Conservation (phyloP, 2,329 filamentous ascomycete species). For the Penicillium decumbens region DNA sequence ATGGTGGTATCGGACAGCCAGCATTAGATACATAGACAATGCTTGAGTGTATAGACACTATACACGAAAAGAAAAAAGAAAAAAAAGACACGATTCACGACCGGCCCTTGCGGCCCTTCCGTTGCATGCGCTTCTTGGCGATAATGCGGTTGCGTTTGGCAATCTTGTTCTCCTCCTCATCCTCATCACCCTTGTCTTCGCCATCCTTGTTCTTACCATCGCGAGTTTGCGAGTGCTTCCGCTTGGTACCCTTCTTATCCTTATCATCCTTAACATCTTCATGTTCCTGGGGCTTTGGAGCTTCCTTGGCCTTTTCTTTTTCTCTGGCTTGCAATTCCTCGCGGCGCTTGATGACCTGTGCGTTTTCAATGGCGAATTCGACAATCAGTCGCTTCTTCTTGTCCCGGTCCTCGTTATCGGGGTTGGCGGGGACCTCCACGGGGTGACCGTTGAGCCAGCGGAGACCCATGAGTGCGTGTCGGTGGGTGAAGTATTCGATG, state of each 20-base stretch:
- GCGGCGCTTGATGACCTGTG: conserved; percentile 83
- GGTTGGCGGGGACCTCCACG: conserved; percentile 40
- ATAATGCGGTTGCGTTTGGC: conserved; percentile 72
- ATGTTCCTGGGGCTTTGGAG: conserved; percentile 26
- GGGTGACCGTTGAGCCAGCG: conserved; percentile 83
- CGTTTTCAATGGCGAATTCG: conserved; percentile 97
- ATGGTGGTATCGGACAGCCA: conserved; percentile 18
- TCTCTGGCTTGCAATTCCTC: conserved; percentile 33
- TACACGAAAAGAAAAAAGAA: conserved; percentile 7
- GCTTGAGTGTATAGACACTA: conserved; percentile 2
- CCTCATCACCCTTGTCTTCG: conserved; percentile 34
- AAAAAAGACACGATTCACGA: conserved; percentile 11
- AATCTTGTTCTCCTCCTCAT: conserved; percentile 48
- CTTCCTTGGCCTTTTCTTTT: conserved; percentile 19
- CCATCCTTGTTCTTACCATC: conserved; percentile 18
- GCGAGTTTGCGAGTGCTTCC: conserved; percentile 29
- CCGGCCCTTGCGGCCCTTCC: conserved; percentile 56
- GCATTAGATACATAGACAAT: conserved; percentile 12
- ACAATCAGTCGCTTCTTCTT: conserved; percentile 87
- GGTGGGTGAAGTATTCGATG: conserved; percentile 91
- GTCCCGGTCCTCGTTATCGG: conserved; percentile 49
- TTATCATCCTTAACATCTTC: conserved; percentile 26
- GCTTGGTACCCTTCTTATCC: conserved; percentile 30
- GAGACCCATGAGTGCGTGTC: conserved; percentile 90
- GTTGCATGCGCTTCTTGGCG: conserved; percentile 73